Evolutionary conservation across 2,329 filamentous ascomycete species (phyloP).

Genomic region (Sordariomycetes sp.): DNA sequence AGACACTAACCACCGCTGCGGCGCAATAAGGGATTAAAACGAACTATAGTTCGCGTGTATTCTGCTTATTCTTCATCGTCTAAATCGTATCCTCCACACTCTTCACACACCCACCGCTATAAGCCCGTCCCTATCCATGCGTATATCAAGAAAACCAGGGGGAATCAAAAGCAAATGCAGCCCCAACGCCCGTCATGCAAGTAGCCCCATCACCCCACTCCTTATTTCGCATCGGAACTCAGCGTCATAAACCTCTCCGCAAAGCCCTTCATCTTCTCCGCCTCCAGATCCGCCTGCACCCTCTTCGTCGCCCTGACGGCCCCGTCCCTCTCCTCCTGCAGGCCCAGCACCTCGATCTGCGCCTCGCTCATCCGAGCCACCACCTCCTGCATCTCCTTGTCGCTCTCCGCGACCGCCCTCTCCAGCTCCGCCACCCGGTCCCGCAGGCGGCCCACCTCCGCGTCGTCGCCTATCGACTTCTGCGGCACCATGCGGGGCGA

Average conservation of each 20-base stretch:
- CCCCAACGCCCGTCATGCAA: neutral
- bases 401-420: slow-evolving; percentile 46
- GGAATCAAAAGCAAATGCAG: neutral
- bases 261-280: slow-evolving; percentile 47
- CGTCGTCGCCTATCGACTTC: slow-evolving; percentile 60
- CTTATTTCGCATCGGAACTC: neutral
- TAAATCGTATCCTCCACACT: too few species aligned
- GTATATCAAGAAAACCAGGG: neutral
- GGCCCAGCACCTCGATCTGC: slow-evolving; percentile 72
- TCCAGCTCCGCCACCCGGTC: slow-evolving; percentile 77
- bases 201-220: neutral
- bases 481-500: slow-evolving; percentile 39
- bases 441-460: slow-evolving; percentile 66
- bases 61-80: too few species aligned
- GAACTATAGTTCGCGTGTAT: too few species aligned
- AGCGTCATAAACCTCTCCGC: slow-evolving; percentile 25
- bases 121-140: neutral
- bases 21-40: too few species aligned
- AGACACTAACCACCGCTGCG: too few species aligned
- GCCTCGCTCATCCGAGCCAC: slow-evolving; percentile 70
- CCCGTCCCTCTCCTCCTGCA: slow-evolving; percentile 66
- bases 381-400: slow-evolving; percentile 74
- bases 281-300: slow-evolving; percentile 56
- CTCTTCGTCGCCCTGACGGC: slow-evolving; percentile 61
- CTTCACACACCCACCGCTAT: too few species aligned